phyloP scores from a whole-genome alignment of 768 basidiomycete genomes.

The Chlorophyllum brunneum region DNA sequence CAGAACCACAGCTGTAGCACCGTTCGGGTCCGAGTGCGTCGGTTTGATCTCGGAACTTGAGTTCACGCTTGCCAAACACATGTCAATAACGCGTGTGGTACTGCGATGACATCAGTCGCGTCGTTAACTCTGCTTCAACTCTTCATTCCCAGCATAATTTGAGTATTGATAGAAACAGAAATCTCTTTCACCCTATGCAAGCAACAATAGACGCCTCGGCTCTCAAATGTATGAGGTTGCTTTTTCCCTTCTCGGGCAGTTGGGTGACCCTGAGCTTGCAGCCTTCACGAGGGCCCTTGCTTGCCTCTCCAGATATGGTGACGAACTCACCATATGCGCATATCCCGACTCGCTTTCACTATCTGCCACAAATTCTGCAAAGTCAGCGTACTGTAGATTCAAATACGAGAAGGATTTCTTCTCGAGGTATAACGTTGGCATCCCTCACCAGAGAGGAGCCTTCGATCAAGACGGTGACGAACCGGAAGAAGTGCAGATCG shows the following conservation, averaged over 20 bases:
- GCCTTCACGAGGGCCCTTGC: constrained; percentile 72
- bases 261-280: constrained; percentile 26
- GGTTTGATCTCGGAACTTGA: too few relatives aligned
- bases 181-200: too few relatives aligned
- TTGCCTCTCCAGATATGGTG: constrained; percentile 80
- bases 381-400: constrained; percentile 80
- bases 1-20: too few relatives aligned
- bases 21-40: too few relatives aligned
- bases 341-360: constrained; percentile 56
- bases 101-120: too few relatives aligned
- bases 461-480: constrained; percentile 22
- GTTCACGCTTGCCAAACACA: constrained; percentile 5
- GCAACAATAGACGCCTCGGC: constrained; percentile 59
- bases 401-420: constrained; percentile 69
- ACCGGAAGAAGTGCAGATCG: constrained; percentile 34
- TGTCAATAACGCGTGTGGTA: constrained; percentile 6
- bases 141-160: too few relatives aligned
- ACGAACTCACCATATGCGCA: constrained; percentile 71
- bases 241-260: constrained; percentile 12
- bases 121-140: too few relatives aligned
- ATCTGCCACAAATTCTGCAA: constrained; percentile 74
- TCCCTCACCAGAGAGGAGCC: constrained; percentile 14
- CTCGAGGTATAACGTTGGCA: constrained; percentile 51
- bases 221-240: constrained; percentile 38
- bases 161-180: too few relatives aligned